These are phyloP conservation scores for Macadamia tetraphylla DNA, from an alignment of 164 flowering plant species.

Conservation along the genomic window DNA sequence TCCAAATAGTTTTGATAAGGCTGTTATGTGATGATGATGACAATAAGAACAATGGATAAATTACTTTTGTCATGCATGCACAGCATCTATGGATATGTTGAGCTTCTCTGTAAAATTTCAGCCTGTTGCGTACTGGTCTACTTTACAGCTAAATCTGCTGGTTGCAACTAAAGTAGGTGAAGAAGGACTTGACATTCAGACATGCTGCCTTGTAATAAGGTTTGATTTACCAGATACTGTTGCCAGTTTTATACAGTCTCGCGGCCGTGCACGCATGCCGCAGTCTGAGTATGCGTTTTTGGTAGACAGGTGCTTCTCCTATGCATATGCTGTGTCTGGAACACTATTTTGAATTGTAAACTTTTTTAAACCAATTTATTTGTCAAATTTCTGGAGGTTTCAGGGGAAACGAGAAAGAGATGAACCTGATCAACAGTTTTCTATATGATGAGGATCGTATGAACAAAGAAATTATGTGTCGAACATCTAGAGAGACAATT, in stretches of 20 bases:
- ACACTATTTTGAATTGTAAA: neutral
- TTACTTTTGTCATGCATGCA: neutral
- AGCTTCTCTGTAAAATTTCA: neutral
- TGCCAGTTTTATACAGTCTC: slow-evolving; percentile 89
- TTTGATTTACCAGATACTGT: slow-evolving; percentile 96
- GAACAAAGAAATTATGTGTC: slow-evolving; percentile 57
- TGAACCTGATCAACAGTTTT: slow-evolving; percentile 52
- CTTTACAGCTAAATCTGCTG: slow-evolving; percentile 74
- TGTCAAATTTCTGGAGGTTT: slow-evolving; percentile 12
- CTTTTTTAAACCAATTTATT: neutral
- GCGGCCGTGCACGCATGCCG: slow-evolving; percentile 98
- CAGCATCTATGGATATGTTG: neutral
- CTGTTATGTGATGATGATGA: no score
- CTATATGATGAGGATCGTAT: slow-evolving; percentile 51
- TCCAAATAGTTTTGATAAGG: no score
- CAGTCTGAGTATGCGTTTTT: slow-evolving; percentile 90
- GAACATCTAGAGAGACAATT: slow-evolving; percentile 50
- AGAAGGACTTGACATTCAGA: slow-evolving; percentile 98
- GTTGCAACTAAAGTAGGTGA: slow-evolving; percentile 98
- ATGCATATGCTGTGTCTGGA: slow-evolving; percentile 2
- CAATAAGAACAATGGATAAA: neutral
- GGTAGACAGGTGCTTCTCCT: slow-evolving; percentile 66
- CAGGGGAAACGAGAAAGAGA: slow-evolving; percentile 63
- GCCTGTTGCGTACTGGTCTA: neutral
- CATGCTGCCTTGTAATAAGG: slow-evolving; percentile 91